These are phyloP conservation scores for Alternaria arborescens DNA, from an alignment of 2,329 filamentous ascomycete genomes.

Conservation along the genomic window DNA sequence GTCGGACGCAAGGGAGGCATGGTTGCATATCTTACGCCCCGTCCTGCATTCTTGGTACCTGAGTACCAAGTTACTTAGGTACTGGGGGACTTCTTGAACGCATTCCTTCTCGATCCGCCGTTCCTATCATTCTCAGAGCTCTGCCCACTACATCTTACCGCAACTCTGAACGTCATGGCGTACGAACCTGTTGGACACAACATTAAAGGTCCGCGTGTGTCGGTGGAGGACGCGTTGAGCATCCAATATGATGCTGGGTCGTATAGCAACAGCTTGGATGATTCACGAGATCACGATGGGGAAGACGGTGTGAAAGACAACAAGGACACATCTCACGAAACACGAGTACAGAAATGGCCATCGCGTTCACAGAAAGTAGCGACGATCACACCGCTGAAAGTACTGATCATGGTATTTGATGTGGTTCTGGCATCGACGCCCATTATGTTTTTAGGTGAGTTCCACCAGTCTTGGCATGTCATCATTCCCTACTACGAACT, in stretches of 20 bases:
- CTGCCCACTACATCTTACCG: background rate
- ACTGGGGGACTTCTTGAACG: background rate
- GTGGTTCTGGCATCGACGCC: constrained; percentile 34
- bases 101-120: background rate
- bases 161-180: background rate
- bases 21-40: background rate
- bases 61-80: no score
- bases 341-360: constrained; percentile 22
- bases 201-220: background rate
- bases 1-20: background rate
- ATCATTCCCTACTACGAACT: no score
- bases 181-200: constrained; percentile 3
- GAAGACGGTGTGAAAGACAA: background rate
- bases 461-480: background rate
- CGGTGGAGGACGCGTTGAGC: constrained; percentile 10
- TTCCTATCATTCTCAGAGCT: background rate
- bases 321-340: background rate
- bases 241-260: constrained; percentile 16
- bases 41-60: background rate
- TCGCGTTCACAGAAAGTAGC: constrained; percentile 28
- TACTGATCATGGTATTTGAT: constrained; percentile 33
- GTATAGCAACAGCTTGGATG: constrained; percentile 12
- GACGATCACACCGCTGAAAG: constrained; percentile 29
- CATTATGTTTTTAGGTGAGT: constrained; percentile 38
- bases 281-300: background rate